Base-by-base conservation (phyloP, 192 early-diverging fungal species). In the Pecoramyces ruminantium region DNA sequence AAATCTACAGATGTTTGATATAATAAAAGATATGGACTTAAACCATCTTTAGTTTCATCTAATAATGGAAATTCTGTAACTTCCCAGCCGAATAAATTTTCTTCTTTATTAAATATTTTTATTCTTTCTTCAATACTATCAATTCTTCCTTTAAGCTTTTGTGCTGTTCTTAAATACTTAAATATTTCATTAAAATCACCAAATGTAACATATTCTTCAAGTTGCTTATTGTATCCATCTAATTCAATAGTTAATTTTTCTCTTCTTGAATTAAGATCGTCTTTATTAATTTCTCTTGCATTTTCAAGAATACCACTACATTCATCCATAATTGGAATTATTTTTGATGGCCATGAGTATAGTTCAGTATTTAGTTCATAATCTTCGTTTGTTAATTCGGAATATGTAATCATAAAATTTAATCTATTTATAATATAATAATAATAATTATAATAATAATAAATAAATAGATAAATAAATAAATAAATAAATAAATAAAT, bases 1-100 rank as follows among this genome's bases (percentile, higher is more conserved):
- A 91, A 90, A 79, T 91, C 90, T 29, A 90, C 88, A 29, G 90
- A 90, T 11, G 88, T 89, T 79, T 90, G 89, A 79, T 91, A 91
- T 13, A 89, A 82, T 27, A 86, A 85, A 81, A 91, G 78, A 82
- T 86, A 91, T 30, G 90, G 90, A 29, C 86, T 82, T 29, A 91
- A 82, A 16, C 82, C 81, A 6, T 86, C 82, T 16, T 87, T 84
- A 14, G 87, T 83, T 14, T 85, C 80, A 29, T 81, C 82, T 27
- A 91, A 84, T 14, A 83, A 78, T 28, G 88, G 80, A 78, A 91
- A 91, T 29, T 82, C 85, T 1, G 90, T 90, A 4, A 83, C 51
- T 79, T 89, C 88, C 90, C 90, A 91, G 0, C 88, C 90, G 82
- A 91, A 90, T 25, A 91, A 77, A 67, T 84, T 86, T 80, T 91